These are phyloP conservation scores for Incumbomyces delicatus DNA, from an alignment of 2,329 filamentous ascomycete genomes.

Conservation along the genomic window DNA sequence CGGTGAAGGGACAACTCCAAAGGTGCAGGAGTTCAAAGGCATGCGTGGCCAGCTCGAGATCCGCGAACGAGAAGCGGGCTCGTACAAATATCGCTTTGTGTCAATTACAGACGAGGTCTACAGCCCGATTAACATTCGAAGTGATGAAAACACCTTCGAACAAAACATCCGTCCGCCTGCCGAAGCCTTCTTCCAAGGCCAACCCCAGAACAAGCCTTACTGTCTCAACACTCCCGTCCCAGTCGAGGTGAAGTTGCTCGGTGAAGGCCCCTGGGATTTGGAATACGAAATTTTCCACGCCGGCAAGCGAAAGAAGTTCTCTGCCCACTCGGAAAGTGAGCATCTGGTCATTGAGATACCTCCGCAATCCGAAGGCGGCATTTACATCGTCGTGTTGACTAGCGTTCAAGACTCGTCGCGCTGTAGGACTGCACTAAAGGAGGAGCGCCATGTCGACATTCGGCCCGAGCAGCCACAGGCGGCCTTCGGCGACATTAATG, in stretches of 20 bases:
- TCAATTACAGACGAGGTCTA: conserved; percentile 78
- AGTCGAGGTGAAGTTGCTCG: conserved; percentile 63
- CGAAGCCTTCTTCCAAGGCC: conserved; percentile 57
- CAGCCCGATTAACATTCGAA: conserved; percentile 49
- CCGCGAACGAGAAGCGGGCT: conserved; percentile 68
- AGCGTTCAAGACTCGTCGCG: conserved; percentile 77
- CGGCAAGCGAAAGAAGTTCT: conserved; percentile 67
- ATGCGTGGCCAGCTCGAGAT: conserved; percentile 77
- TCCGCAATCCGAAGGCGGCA: conserved; percentile 66
- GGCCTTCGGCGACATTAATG: conserved; percentile 76
- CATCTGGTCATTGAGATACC: conserved; percentile 66
- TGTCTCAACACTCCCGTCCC: conserved; percentile 65
- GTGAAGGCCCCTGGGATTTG: conserved; percentile 77
- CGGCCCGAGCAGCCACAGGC: conserved; percentile 79
- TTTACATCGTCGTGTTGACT: conserved; percentile 77
- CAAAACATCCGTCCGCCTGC: conserved; percentile 92
- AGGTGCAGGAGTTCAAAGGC: conserved; percentile 53
- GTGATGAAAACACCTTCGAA: conserved; percentile 53
- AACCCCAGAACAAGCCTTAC: conserved; percentile 57
- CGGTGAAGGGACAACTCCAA: conserved; percentile 40
- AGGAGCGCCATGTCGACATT: conserved; percentile 76
- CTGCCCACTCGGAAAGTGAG: conserved; percentile 52
- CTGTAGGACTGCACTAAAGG: conserved; percentile 77
- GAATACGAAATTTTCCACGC: conserved; percentile 91
- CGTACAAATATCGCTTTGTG: conserved; percentile 77